These are phyloP conservation scores for Torulaspora indica DNA, from an alignment of 805 yeast species.

Conservation along the genomic window DNA sequence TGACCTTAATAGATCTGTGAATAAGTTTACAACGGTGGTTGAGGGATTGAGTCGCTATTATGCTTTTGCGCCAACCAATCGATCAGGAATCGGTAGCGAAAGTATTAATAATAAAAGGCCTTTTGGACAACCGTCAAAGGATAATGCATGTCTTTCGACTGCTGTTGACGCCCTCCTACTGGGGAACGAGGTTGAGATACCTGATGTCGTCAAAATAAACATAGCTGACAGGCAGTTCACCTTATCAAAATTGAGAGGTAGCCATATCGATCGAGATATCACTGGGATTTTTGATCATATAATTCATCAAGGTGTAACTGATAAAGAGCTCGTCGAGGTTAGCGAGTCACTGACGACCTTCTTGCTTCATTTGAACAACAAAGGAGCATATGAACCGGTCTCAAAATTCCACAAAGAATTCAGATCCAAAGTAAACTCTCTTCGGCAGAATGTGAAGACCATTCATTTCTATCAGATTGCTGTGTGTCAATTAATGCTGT, in stretches of 20 bases:
- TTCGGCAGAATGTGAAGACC: slow-evolving; percentile 28
- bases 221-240: slow-evolving; percentile 15
- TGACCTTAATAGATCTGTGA: slow-evolving; percentile 15
- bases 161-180: slow-evolving; percentile 17
- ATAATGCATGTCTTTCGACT: not conserved
- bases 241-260: slow-evolving; percentile 21
- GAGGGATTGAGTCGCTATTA: slow-evolving; percentile 26
- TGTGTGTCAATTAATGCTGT: slow-evolving; percentile 28
- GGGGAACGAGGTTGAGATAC: slow-evolving; percentile 14
- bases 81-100: not conserved
- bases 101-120: not conserved
- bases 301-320: slow-evolving; percentile 26
- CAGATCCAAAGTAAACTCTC: slow-evolving; percentile 23
- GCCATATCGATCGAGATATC: slow-evolving; percentile 8
- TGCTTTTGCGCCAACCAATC: slow-evolving; percentile 9
- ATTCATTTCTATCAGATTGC: slow-evolving; percentile 33
- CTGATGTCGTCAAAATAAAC: slow-evolving; percentile 18
- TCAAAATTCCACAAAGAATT: slow-evolving; percentile 28
- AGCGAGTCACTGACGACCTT: slow-evolving; percentile 20
- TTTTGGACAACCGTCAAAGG: not conserved
- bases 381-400: slow-evolving; percentile 18
- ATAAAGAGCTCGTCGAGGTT: slow-evolving; percentile 22
- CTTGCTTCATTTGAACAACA: slow-evolving; percentile 20
- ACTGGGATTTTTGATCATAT: slow-evolving; percentile 21
- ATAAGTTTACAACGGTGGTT: slow-evolving; percentile 27